Conservation (phyloP, 345 rosid species). For the Excoecaria cochinchinensis region DNA sequence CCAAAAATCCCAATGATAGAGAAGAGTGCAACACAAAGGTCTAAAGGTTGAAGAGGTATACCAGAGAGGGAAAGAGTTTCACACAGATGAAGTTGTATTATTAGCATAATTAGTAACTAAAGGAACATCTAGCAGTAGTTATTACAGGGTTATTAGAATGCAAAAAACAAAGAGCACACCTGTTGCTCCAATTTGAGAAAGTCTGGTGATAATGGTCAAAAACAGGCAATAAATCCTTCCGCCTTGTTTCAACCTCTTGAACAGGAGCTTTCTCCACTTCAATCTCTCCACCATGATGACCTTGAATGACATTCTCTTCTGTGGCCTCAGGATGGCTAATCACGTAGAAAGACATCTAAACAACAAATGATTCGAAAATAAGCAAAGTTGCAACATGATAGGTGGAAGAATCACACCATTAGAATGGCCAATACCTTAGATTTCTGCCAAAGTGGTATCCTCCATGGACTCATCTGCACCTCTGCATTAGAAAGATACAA, state of each 20-base stretch:
- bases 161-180: constrained; percentile 38
- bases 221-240: constrained; percentile 78
- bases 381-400: constrained; percentile 6
- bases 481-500: constrained; percentile 87
- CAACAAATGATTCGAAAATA: constrained; percentile 13
- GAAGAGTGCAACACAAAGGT: not conserved
- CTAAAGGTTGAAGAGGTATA: not conserved
- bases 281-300: constrained; percentile 52
- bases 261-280: constrained; percentile 67
- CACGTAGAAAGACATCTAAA: constrained; percentile 69
- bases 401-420: constrained; percentile 12
- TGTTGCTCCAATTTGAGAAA: constrained; percentile 49
- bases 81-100: not conserved
- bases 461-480: constrained; percentile 73
- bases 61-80: not conserved
- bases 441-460: constrained; percentile 85
- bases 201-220: constrained; percentile 67
- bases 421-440: constrained; percentile 51
- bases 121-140: not conserved
- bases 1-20: not conserved
- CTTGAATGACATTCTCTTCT: constrained; percentile 32
- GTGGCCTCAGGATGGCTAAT: constrained; percentile 37
- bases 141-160: not conserved
- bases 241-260: constrained; percentile 72
- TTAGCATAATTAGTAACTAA: not conserved